Conservation (phyloP, 2,329 filamentous ascomycete species). For the Pyrenochaeta sp. region DNA sequence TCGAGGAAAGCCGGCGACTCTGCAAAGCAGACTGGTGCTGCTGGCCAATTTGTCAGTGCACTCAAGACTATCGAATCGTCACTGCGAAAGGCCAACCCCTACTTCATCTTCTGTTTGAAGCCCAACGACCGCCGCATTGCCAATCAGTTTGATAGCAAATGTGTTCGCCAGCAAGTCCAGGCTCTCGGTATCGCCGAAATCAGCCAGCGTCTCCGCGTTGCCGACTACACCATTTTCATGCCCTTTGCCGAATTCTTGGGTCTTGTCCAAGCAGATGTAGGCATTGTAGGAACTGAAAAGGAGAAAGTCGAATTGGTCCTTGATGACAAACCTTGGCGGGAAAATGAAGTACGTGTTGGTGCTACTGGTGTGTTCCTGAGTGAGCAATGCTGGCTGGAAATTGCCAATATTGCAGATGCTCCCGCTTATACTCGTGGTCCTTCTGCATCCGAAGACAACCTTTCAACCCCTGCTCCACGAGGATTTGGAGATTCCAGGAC, state of each 20-base stretch:
- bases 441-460: constrained; percentile 55
- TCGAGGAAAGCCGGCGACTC: constrained; percentile 45
- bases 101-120: constrained; percentile 97
- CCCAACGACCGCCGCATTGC: constrained; percentile 96
- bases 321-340: constrained; percentile 90
- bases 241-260: constrained; percentile 96
- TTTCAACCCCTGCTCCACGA: constrained; percentile 60
- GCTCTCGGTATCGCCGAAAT: constrained; percentile 97
- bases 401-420: constrained; percentile 72
- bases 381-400: constrained; percentile 92
- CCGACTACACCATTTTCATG: constrained; percentile 94
- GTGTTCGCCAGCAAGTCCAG: constrained; percentile 91
- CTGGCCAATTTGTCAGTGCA: constrained; percentile 88
- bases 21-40: constrained; percentile 78
- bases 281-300: constrained; percentile 87
- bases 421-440: constrained; percentile 56
- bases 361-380: constrained; percentile 95
- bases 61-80: constrained; percentile 92
- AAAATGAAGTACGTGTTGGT: constrained; percentile 88
- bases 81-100: constrained; percentile 85
- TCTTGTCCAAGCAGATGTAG: constrained; percentile 80
- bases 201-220: constrained; percentile 87
- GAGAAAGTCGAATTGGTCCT: constrained; percentile 93
- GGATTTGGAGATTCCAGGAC: constrained; percentile 67
- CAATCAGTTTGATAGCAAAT: constrained; percentile 99